Percentiles rank a stretch among this genome's conserved stretches.
Evolutionary conservation across 164 flowering plant genomes (phyloP).

Genomic region (Liriodendron chinense): DNA sequence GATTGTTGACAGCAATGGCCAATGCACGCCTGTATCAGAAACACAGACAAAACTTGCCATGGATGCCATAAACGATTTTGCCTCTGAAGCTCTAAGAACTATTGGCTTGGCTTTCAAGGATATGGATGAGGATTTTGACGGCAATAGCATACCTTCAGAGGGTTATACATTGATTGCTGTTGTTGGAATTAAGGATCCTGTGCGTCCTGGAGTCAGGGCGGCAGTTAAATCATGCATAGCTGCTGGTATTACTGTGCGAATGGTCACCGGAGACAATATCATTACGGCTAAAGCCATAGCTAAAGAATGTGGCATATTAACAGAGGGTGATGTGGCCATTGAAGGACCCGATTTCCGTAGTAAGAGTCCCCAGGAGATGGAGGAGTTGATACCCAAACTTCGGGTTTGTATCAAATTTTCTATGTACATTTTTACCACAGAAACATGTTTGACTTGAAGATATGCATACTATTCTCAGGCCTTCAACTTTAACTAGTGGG

Average conservation of each 20-base stretch:
- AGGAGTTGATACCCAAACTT: constrained; percentile 30
- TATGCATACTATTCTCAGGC: background rate
- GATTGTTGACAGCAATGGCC: constrained; percentile 28
- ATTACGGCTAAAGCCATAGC: constrained; percentile 55
- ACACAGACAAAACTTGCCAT: constrained; percentile 17
- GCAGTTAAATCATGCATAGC: constrained; percentile 43
- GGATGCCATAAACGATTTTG: constrained; percentile 39
- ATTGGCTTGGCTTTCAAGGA: constrained; percentile 49
- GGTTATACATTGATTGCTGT: constrained; percentile 47
- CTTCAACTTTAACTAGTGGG: background rate
- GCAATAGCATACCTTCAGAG: constrained; percentile 28
- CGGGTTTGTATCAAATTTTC: constrained; percentile 26
- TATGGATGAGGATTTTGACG: constrained; percentile 17
- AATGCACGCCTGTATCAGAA: constrained; percentile 26
- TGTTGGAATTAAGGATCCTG: constrained; percentile 57
- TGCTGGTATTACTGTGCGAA: constrained; percentile 49
- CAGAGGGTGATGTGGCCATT: constrained; percentile 42
- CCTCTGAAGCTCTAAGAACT: constrained; percentile 46
- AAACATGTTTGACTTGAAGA: background rate
- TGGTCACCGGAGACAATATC: constrained; percentile 59
- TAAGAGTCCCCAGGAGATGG: constrained; percentile 30
- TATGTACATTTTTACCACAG: background rate
- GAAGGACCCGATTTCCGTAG: constrained; percentile 45
- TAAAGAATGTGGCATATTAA: constrained; percentile 53
- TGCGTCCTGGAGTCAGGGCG: constrained; percentile 46